Base-by-base conservation (phyloP, 768 basidiomycete species). In the Pleurotus tuber-regium region DNA sequence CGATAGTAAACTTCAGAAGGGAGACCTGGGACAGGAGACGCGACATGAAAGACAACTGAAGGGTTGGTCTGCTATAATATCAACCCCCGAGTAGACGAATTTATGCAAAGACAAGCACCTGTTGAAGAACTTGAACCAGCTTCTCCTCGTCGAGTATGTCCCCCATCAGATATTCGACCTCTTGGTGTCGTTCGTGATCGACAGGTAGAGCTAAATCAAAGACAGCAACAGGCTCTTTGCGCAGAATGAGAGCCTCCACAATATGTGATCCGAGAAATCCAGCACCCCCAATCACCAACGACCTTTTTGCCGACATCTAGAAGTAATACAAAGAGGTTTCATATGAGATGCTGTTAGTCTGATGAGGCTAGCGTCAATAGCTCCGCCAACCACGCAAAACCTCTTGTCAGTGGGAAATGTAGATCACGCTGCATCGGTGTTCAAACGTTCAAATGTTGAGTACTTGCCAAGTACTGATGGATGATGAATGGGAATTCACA, bases 231-330 rank as follows among this genome's bases (percentile, higher is more conserved):
- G 63, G 40, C 54, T 70, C 68, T 11, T 68, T 77, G 23, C 75
- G 64, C 7, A 61, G 68, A 16, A 76, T 50, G 11, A 83, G 66
- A 26, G 67, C 66, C 55, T 78, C 70, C n/a, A 80, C 77, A 51
- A 82, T 72, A 50, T 75, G 70, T 28, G 75, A 67, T 26, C 80
- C 76, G 6, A 79, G 63, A 58, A 78, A 76, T 9, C 77, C 74
- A 50, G 73, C 69, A 24, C 80, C 80, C 35, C 81, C 81, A 46
- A 82, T 72, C 56, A 83, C 77, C n/a, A n/a, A n/a, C n/a, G n/a
- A n/a, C n/a, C n/a, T n/a, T n/a, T n/a, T n/a, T n/a, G n/a, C n/a
- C n/a, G n/a, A n/a, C n/a, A n/a, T n/a, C n/a, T n/a, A n/a, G n/a
- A n/a, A n/a, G n/a, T n/a, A n/a, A n/a, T n/a, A n/a, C n/a, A n/a